A percentile compares a stretch with the other conserved stretches of the same genome.
These are phyloP conservation scores for Phaeoacremonium minimum DNA, from an alignment of 2,329 filamentous ascomycete species.

Conservation along the genomic window DNA sequence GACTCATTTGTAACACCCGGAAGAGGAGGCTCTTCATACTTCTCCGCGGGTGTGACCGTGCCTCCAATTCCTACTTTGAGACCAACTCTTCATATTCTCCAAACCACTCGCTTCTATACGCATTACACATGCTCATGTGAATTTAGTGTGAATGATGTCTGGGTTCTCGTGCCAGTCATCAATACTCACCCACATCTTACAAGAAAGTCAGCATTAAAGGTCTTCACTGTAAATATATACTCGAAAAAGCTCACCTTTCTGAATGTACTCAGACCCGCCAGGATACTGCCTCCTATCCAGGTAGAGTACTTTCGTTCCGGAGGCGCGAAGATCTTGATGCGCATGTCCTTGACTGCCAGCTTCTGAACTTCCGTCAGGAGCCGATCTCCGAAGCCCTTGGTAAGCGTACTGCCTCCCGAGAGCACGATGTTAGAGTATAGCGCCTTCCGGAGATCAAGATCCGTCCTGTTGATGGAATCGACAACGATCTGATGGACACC, in stretches of 20 bases:
- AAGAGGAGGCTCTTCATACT: too few species aligned
- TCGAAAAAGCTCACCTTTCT: conserved; percentile 85
- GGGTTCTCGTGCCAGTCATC: conserved; percentile 99
- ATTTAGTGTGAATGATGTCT: conserved; percentile 97
- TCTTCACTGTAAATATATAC: too few species aligned
- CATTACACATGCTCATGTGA: conserved; percentile 63
- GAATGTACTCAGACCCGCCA: conserved; percentile 95
- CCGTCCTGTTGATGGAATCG: conserved; percentile 89
- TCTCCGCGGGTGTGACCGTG: too few species aligned
- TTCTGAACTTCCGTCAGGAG: conserved; percentile 88
- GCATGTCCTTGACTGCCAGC: conserved; percentile 96
- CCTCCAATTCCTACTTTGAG: too few species aligned
- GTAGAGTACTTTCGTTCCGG: conserved; percentile 98
- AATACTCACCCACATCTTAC: conserved; percentile 98
- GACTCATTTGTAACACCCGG: too few species aligned
- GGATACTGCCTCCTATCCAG: conserved; percentile 97
- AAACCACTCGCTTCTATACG: conserved; percentile 1
- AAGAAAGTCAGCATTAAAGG: neutral
- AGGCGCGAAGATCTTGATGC: conserved; percentile 98
- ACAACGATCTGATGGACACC: conserved; percentile 98
- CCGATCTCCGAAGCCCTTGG: conserved; percentile 93
- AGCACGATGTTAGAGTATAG: conserved; percentile 96
- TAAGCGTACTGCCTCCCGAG: conserved; percentile 91
- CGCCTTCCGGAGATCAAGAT: conserved; percentile 90
- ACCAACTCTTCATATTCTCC: conserved; percentile 1